Base-by-base conservation (phyloP, 441 rosid species). In the Bruguiera hainesii region DNA sequence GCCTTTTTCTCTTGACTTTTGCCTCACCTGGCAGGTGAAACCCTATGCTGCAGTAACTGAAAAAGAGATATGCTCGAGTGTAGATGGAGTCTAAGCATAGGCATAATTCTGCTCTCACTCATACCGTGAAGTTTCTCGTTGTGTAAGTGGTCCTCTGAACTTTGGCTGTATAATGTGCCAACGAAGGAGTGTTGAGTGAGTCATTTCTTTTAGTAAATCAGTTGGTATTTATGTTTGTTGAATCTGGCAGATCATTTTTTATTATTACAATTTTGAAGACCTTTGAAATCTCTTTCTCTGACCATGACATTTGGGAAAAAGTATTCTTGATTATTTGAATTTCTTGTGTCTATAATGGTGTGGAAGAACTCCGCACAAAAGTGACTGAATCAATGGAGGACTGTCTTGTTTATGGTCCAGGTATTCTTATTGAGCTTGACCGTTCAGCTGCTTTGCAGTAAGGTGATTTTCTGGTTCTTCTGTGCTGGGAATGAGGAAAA, bases 371-470 rank as follows among this genome's bases (percentile, higher is more conserved):
- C 64, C 96, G 88, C 77, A 83, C 86, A 69, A 77, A 91, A 83
- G 99, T 87, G 67, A 91, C 97, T 0, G 89, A 89, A 71, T 88
- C 89, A 51, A 87, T 68, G 85, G 89, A 76, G 75, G 87, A 87
- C 75, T 91, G 99, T 78, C 91, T 91, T 55, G 95, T 85, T 35
- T 94, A 97, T 74, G 98, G 98, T 77, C 98, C 98, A 13, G 97
- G 94, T 28, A 80, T 89, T 71, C 92, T 86, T 58, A 74, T 94
- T 23, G 96, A 94, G 87, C 73, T 88, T 67, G 96, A 87, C 65
- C 72, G 80, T 66, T 73, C 90, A 56, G 75, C 86, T 71, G 84
- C 97, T 64, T 82, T 89, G 74, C 81, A 84, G 67, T 85, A 89
- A 89, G 98, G 97, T 89, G 69, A 69, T 51, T 63, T 72, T 78